Evolutionary conservation across 192 early-diverging fungal genomes (phyloP).

Genomic region (Umbelopsis sp.): DNA sequence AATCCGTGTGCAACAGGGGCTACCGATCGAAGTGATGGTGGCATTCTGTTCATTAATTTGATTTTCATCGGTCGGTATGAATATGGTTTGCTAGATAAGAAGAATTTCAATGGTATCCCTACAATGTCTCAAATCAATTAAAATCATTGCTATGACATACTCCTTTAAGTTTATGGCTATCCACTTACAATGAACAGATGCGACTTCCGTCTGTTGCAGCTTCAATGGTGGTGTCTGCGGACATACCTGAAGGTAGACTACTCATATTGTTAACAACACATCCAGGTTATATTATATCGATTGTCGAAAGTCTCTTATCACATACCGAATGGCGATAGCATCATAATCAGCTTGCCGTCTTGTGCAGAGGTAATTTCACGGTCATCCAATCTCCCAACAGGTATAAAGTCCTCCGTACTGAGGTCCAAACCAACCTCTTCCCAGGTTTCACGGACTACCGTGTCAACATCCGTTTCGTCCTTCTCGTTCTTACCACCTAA

Average conservation of each 20-base stretch:
- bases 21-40: conserved; percentile 4
- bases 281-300: too few species aligned
- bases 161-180: not conserved
- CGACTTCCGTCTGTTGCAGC: conserved; percentile 29
- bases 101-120: conserved; percentile 36
- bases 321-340: conserved; percentile 37
- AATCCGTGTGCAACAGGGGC: conserved; percentile 6
- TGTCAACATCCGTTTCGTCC: conserved; percentile 34
- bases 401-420: conserved; percentile 15
- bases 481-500: conserved; percentile 29
- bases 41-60: conserved; percentile 12
- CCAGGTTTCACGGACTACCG: conserved; percentile 25
- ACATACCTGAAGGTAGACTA: conserved; percentile 35
- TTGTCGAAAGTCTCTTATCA: too few species aligned
- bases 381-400: conserved; percentile 26
- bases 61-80: conserved; percentile 10
- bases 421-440: conserved; percentile 37
- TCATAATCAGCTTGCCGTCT: conserved; percentile 30
- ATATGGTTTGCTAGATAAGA: conserved; percentile 15
- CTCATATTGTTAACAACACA: too few species aligned
- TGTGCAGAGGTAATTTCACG: conserved; percentile 24
- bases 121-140: not conserved
- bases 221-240: conserved; percentile 25
- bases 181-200: conserved; percentile 31
- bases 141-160: not conserved